Evolutionary conservation across 306 rosid species (phyloP).

Genomic region (Cucurbita maxima): DNA sequence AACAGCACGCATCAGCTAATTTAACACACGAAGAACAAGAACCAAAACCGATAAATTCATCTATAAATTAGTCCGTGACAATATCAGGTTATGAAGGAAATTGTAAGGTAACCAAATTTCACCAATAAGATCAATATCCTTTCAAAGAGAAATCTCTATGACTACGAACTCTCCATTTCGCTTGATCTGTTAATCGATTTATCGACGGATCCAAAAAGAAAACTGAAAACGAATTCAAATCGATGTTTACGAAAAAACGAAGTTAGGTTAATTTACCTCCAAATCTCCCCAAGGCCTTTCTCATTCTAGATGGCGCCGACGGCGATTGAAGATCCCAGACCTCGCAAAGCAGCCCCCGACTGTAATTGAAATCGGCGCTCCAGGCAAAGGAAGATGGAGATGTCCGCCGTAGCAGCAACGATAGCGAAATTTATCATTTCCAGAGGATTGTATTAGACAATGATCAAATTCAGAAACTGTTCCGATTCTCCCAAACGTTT

Average conservation of each 20-base stretch:
- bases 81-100: neutral
- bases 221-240: neutral
- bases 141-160: neutral
- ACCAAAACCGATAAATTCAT: neutral
- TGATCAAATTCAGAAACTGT: neutral
- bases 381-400: neutral
- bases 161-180: neutral
- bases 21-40: neutral
- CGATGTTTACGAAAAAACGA: neutral
- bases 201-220: neutral
- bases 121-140: neutral
- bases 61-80: neutral
- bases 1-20: neutral
- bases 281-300: conserved; percentile 36
- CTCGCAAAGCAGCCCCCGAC: neutral
- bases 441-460: neutral
- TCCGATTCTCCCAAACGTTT: neutral
- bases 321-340: neutral
- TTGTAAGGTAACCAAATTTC: neutral
- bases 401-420: neutral
- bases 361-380: neutral
- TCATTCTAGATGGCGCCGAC: conserved; percentile 20
- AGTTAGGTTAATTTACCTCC: conserved; percentile 22
- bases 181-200: neutral
- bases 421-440: neutral